Evolutionary conservation across 2,329 filamentous ascomycete species (phyloP).

Genomic region (Ilyonectria destructans): DNA sequence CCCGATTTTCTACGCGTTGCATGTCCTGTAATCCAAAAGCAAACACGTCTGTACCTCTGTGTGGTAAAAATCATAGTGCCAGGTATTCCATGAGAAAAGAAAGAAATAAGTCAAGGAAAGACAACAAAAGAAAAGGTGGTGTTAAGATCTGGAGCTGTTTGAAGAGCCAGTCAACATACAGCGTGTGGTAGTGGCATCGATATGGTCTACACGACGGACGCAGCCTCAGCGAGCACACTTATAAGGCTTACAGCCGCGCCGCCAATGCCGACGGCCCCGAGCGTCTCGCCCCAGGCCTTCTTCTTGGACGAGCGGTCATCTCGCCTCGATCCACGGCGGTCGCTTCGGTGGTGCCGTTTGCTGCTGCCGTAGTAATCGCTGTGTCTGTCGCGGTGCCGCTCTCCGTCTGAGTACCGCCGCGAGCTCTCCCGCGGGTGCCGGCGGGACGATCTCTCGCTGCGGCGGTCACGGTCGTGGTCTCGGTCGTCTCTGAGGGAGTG

Average conservation of each 20-base stretch:
- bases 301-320: constrained; percentile 59
- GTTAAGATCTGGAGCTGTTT: not conserved
- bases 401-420: constrained; percentile 48
- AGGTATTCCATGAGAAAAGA: constrained; percentile 22
- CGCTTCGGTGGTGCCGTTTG: constrained; percentile 58
- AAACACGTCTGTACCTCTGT: constrained; percentile 19
- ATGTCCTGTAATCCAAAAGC: constrained; percentile 40
- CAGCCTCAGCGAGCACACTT: constrained; percentile 72
- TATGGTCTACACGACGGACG: constrained; percentile 52
- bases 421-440: constrained; percentile 38
- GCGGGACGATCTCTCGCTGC: constrained; percentile 38
- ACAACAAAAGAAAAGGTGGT: constrained; percentile 15
- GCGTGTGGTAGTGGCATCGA: not conserved
- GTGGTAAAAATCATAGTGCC: not conserved
- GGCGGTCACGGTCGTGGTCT: constrained; percentile 48
- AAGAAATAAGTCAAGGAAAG: constrained; percentile 5
- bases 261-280: constrained; percentile 73
- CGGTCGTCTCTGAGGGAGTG: constrained; percentile 54
- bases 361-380: constrained; percentile 53
- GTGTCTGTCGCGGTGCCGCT: constrained; percentile 51
- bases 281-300: constrained; percentile 68
- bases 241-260: constrained; percentile 73
- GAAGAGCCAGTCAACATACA: constrained; percentile 23
- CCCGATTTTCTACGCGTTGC: constrained; percentile 21
- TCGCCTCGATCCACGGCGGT: constrained; percentile 56